phyloP scores from a whole-genome alignment of 805 yeast genomes.

The Candida endomychidarum region DNA sequence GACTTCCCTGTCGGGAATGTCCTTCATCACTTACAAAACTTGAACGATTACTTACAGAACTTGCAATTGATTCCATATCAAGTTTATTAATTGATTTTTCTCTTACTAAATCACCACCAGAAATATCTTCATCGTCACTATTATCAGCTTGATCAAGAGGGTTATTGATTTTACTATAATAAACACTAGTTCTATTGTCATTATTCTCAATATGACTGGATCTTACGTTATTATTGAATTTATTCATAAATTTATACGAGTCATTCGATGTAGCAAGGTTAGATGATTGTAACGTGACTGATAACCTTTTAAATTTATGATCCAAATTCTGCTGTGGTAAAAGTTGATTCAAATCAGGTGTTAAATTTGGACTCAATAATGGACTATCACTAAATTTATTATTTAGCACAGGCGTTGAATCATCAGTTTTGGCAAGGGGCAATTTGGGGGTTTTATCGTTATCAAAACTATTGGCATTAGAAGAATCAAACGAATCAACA shows the following conservation, averaged over 20 bases:
- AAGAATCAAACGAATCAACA: conserved; percentile 1
- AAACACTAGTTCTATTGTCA: conserved; percentile 25
- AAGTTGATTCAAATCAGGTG: conserved; percentile 6
- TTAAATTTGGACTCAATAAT: conserved; percentile 4
- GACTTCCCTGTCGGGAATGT: conserved; percentile 1
- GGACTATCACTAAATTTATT: conserved; percentile 5
- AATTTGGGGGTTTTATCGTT: conserved; percentile 35
- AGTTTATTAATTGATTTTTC: conserved; percentile 11
- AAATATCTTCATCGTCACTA: conserved; percentile 14
- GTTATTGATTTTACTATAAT: conserved; percentile 34
- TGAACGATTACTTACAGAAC: conserved; percentile 27
- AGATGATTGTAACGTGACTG: conserved; percentile 34
- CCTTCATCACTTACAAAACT: conserved; percentile 21
- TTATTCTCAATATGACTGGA: conserved; percentile 1
- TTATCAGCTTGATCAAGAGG: conserved; percentile 16
- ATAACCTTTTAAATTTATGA: conserved; percentile 36
- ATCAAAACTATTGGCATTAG: conserved; percentile 11
- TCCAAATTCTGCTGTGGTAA: conserved; percentile 37
- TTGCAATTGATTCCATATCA: conserved; percentile 20
- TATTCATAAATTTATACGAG: conserved; percentile 37
- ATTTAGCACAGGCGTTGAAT: conserved; percentile 29
- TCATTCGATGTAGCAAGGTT: conserved; percentile 33
- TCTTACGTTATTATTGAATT: conserved; percentile 40
- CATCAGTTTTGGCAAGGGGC: conserved; percentile 19
- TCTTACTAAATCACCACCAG: conserved; percentile 7